Base-by-base conservation (phyloP, 2,329 filamentous ascomycete genomes). In the Verticillium zaregamsianum region DNA sequence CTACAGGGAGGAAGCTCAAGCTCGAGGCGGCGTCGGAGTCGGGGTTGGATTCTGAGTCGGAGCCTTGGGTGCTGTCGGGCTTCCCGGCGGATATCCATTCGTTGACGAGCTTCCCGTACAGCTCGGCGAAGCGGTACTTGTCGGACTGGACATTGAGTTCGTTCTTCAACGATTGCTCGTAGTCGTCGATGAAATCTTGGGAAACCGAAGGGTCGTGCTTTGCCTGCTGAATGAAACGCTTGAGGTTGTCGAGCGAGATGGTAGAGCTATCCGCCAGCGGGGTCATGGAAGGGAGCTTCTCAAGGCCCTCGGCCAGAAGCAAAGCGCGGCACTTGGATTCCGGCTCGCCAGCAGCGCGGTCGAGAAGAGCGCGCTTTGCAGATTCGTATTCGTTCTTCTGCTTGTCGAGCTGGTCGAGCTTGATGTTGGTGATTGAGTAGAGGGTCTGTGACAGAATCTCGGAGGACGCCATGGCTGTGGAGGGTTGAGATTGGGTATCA, bases 331-430 rank as follows among this genome's bases (percentile, higher is more conserved):
- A 70, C 20, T 65, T 63, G 5, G 65, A 63, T 40, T 75, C 66
- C 9, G 62, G 61, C 55, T 69, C 64, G 20, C 62, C 60, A 3
- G 66, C 63, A 28, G 69, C 68, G 15, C 71, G 70, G n/a, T 71
- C 65, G 31, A 80, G 64, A 5, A 82, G 74, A 2, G 73, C 67
- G 5, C 70, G 64, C 65, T 84, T 84, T 45, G 76, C 77, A 37
- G 72, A 69, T 59, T 82, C 77, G 66, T 84, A 87, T 3, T 78
- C 70, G 0, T 71, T 70, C 31, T 80, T 82, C 63, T 84, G 79
- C 65, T 81, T 82, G 32, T 78, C 76, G 8, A 87, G 77, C 66
- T 87, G 82, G n/a, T 74, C 74, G 63, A 87, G 80, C 67, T 87
- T 87, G 62, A 81, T 82, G 45, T 74, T 73, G 23, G 82, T 86